Conservation (phyloP, 2,329 filamentous ascomycete genomes). For the Exophiala xenobiotica region DNA sequence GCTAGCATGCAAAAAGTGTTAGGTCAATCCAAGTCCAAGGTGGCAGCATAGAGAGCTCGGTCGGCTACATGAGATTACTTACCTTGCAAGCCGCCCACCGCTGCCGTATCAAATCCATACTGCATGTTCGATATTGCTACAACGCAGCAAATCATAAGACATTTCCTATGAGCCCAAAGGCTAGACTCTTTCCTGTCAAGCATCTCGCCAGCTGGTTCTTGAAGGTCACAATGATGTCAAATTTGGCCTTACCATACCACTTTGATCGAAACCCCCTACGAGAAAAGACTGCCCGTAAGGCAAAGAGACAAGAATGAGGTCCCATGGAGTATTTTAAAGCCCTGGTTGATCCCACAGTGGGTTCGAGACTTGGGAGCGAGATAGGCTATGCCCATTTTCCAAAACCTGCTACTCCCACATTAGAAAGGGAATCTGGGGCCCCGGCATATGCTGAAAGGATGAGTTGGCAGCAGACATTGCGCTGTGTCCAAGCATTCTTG, state of each 20-base stretch:
- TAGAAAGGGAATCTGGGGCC: constrained; percentile 8
- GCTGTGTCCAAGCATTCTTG: background rate
- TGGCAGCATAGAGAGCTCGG: background rate
- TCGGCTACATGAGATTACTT: background rate
- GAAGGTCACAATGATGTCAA: no score
- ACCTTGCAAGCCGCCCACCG: constrained; percentile 36
- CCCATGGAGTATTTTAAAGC: background rate
- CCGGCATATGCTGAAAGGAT: constrained; percentile 13
- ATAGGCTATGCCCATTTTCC: background rate
- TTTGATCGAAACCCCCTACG: background rate
- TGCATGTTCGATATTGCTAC: constrained; percentile 54
- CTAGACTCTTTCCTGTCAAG: constrained; percentile 12
- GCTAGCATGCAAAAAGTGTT: background rate
- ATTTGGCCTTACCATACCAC: background rate
- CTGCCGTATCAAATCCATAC: constrained; percentile 52
- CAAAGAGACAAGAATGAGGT: background rate
- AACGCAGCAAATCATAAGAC: constrained; percentile 47
- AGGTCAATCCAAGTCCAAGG: background rate
- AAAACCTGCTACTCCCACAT: constrained; percentile 6
- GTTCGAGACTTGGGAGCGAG: background rate
- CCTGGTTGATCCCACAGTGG: background rate
- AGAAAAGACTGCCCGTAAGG: background rate
- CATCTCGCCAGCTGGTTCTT: no score
- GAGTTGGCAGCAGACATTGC: background rate
- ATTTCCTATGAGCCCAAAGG: constrained; percentile 30